These are phyloP conservation scores for Chaetomium globosum DNA, from an alignment of 2,329 filamentous ascomycete species.

Conservation along the genomic window DNA sequence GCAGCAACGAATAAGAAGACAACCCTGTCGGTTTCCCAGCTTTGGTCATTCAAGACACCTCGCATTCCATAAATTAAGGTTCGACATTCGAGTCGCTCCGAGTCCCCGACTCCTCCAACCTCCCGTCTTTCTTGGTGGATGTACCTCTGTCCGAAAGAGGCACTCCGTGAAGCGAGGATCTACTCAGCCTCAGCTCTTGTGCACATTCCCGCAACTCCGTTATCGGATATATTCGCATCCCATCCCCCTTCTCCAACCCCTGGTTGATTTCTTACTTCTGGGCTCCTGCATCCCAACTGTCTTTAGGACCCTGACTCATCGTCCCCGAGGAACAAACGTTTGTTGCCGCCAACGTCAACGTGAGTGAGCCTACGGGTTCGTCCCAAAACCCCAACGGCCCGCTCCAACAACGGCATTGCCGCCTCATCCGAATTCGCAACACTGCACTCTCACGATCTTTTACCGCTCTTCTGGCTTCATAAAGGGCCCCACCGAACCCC, in stretches of 20 bases:
- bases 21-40: background rate
- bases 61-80: background rate
- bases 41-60: background rate
- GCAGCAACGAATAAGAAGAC: background rate
- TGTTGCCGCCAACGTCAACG: conserved; percentile 16
- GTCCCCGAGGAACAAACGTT: conserved; percentile 20
- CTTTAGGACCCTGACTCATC: conserved; percentile 2
- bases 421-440: conserved; percentile 10
- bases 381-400: conserved; percentile 8
- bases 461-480: conserved; percentile 25
- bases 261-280: conserved; percentile 5
- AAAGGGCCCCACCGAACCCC: background rate
- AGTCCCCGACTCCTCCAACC: background rate
- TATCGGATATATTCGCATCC: conserved; percentile 12
- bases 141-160: conserved; percentile 13
- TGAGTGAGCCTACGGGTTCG: background rate
- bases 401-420: conserved; percentile 14
- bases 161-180: conserved; percentile 13
- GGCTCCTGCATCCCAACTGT: background rate
- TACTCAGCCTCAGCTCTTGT: conserved; percentile 38
- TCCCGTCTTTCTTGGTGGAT: background rate
- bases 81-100: conserved; percentile 6
- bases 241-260: background rate
- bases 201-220: conserved; percentile 33
- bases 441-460: conserved; percentile 15